Percentiles rank a stretch among this genome's conserved stretches.
Evolutionary conservation across 2,329 filamentous ascomycete genomes (phyloP).

Genomic region (Paecilomyces sp.): DNA sequence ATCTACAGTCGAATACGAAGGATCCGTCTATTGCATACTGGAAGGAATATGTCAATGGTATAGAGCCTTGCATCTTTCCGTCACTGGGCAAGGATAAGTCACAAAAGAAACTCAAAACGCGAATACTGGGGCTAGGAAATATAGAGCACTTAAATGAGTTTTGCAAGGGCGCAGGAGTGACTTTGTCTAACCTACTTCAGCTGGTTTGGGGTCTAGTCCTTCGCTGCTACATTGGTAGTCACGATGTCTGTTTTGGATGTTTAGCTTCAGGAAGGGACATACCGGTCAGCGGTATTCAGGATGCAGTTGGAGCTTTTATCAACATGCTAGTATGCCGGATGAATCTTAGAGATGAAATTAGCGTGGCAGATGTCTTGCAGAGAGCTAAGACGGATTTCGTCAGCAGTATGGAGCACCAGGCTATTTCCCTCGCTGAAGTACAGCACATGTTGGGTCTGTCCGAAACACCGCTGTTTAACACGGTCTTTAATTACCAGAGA

Average conservation of each 20-base stretch:
- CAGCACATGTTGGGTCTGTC: slow-evolving; percentile 18
- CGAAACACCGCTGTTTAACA: slow-evolving; percentile 22
- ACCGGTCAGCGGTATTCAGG: slow-evolving; percentile 26
- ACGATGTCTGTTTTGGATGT: slow-evolving; percentile 42
- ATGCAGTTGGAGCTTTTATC: slow-evolving; percentile 25
- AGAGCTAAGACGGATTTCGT: slow-evolving; percentile 13
- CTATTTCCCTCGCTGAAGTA: slow-evolving; percentile 14
- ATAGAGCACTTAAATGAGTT: slow-evolving; percentile 15
- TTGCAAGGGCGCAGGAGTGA: slow-evolving; percentile 13
- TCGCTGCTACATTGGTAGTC: slow-evolving; percentile 34
- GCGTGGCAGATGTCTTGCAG: slow-evolving; percentile 14
- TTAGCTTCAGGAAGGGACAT: slow-evolving; percentile 30
- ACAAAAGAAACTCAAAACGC: slow-evolving; percentile 5
- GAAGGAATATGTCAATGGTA: slow-evolving; percentile 36
- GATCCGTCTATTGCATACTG: slow-evolving; percentile 35
- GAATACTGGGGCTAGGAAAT: slow-evolving; percentile 13
- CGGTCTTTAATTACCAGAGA: slow-evolving; percentile 18
- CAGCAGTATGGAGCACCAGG: slow-evolving; percentile 11
- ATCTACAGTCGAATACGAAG: slow-evolving; percentile 20
- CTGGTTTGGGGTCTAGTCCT: slow-evolving; percentile 40
- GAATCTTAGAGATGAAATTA: slow-evolving; percentile 16
- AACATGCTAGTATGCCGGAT: slow-evolving; percentile 18
- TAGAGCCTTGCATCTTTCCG: slow-evolving; percentile 43
- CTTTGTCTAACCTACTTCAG: slow-evolving; percentile 23
- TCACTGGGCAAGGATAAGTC: slow-evolving; percentile 9